Evolutionary conservation across 108 stramenopile genomes (phyloP), one percentile per base, ranked within the genome.

Genomic region (Stephanodiscus triporus): DNA sequence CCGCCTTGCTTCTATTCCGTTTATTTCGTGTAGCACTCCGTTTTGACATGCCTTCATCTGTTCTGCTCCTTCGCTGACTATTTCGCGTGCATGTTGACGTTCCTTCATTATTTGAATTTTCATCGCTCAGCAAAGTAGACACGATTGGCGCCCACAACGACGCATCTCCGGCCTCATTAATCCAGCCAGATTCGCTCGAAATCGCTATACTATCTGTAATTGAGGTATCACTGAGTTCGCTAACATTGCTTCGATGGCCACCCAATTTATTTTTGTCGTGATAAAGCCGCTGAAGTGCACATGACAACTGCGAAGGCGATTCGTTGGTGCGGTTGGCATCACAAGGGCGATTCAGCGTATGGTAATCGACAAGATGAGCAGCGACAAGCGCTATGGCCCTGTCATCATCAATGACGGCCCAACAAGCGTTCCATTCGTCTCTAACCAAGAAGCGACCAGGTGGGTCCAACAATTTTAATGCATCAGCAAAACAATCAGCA

Each of bases 401-500:
- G 19, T 53, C 19, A 8, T 53, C 20, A 53, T 53, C 51, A 24
- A 53, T 20, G 51, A 22, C 20, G 24, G 51, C 51, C 51, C 51
- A 53, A 24, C 23, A 8, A 24, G 1, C 19, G 24, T 20, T 24
- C 20, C 20, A 53, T 53, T 53, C 19, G 51, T 53, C 23, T 53
- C 23, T 53, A 22, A 22, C 19, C 19, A 53, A 53, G 51, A 20
- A 53, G 24, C 51, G 51, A 20, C 51, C 51, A 20, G 51, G 51
- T 53, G 51, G 51, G 51, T 53, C 19, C 6, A 20, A 53, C 8
- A 6, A 24, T 20, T 53, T 53, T 20, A 53, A n/a, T 53, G 51
- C 51, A 20, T 20, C 51, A 53, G 24, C 23, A 24, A 53, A 53
- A n/a, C 51, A 53, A 53, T 53, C 51, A 53, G 51, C 19, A 20